These are phyloP conservation scores for Agaricus blazei DNA, from an alignment of 768 basidiomycete species.

Conservation along the genomic window DNA sequence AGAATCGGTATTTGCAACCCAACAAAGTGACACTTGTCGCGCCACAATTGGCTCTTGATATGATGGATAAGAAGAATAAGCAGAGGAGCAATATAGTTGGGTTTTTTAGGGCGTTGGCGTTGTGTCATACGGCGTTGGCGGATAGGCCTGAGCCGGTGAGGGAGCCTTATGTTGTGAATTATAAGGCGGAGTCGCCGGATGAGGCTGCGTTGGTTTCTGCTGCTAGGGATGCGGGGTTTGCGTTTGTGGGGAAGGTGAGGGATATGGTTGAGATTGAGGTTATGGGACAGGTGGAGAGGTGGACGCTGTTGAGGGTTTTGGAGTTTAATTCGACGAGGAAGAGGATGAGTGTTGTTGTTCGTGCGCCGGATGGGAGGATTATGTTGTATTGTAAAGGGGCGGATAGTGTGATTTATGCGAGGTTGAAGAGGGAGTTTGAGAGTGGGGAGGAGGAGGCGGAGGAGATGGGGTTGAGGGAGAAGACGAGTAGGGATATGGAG, in stretches of 20 bases:
- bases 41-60: slow-evolving; percentile 75
- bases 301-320: slow-evolving; percentile 72
- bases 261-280: slow-evolving; percentile 85
- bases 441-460: slow-evolving; percentile 47
- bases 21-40: slow-evolving; percentile 87
- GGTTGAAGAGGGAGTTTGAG: slow-evolving; percentile 33
- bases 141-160: slow-evolving; percentile 63
- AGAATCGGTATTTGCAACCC: slow-evolving; percentile 79
- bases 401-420: slow-evolving; percentile 89
- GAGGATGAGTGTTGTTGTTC: slow-evolving; percentile 90
- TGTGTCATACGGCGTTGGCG: slow-evolving; percentile 89
- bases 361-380: slow-evolving; percentile 77
- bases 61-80: slow-evolving; percentile 52
- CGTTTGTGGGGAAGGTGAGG: slow-evolving; percentile 74
- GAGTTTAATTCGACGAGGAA: slow-evolving; percentile 96
- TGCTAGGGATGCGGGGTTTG: slow-evolving; percentile 90
- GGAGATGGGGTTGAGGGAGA: slow-evolving; percentile 66
- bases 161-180: slow-evolving; percentile 64
- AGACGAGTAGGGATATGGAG: slow-evolving; percentile 87
- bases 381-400: slow-evolving; percentile 96
- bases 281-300: slow-evolving; percentile 82
- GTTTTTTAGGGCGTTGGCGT: slow-evolving; percentile 92
- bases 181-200: slow-evolving; percentile 96
- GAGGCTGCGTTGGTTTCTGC: slow-evolving; percentile 92
- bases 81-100: slow-evolving; percentile 67